Percentiles rank a stretch among this genome's conserved stretches.
Conservation (phyloP, 2,329 filamentous ascomycete species). For the Neonectria faginata region DNA sequence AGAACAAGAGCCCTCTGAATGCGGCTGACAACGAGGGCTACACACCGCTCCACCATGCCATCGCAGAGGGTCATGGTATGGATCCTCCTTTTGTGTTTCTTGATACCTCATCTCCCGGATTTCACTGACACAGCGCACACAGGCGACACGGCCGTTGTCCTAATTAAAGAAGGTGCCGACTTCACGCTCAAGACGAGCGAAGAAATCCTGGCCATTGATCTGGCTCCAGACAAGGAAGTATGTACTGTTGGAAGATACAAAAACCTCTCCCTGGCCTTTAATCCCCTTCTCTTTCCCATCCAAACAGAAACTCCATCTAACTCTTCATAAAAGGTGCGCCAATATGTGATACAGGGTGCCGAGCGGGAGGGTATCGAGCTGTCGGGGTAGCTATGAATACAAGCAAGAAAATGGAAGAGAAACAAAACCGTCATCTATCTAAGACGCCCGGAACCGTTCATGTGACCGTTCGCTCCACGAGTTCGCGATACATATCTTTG, state of each 20-base stretch:
- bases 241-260: conserved; percentile 42
- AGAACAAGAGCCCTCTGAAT: conserved; percentile 83
- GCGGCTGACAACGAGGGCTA: conserved; percentile 84
- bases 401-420: conserved; percentile 33
- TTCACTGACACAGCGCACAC: background rate
- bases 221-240: conserved; percentile 89
- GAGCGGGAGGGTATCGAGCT: conserved; percentile 86
- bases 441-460: conserved; percentile 50
- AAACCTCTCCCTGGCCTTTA: conserved; percentile 7
- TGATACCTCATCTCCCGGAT: background rate
- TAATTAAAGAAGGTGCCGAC: conserved; percentile 89
- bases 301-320: conserved; percentile 39
- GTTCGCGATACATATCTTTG: conserved; percentile 94
- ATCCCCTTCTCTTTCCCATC: conserved; percentile 16
- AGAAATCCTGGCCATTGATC: conserved; percentile 78
- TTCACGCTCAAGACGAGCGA: conserved; percentile 79
- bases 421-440: conserved; percentile 24
- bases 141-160: conserved; percentile 83
- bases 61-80: conserved; percentile 79
- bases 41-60: conserved; percentile 89
- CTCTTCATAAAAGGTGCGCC: conserved; percentile 67
- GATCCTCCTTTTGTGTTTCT: conserved; percentile 1
- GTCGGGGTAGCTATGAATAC: conserved; percentile 45
- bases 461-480: conserved; percentile 86
- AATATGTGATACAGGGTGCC: conserved; percentile 81